Conservation (phyloP, 2,329 filamentous ascomycete species). For the Curvularia spicifera region DNA sequence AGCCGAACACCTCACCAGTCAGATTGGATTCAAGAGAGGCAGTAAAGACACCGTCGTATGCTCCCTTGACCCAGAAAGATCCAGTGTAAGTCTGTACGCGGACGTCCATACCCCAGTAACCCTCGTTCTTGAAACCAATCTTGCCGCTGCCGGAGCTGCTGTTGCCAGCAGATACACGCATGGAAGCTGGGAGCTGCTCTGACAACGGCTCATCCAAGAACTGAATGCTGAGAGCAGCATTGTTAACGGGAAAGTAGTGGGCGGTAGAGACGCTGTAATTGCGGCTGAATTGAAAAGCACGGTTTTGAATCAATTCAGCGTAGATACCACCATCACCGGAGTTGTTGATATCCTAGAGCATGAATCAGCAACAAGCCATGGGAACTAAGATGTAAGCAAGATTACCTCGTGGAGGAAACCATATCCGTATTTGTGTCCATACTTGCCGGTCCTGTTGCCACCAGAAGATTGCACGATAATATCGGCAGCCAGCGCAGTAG, state of each 20-base stretch:
- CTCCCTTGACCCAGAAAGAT: constrained; percentile 58
- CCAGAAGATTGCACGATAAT: constrained; percentile 36
- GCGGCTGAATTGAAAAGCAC: constrained; percentile 67
- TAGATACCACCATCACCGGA: constrained; percentile 76
- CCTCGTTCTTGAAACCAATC: constrained; percentile 58
- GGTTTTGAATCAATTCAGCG: constrained; percentile 72
- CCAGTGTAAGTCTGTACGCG: constrained; percentile 56
- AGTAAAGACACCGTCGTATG: constrained; percentile 47
- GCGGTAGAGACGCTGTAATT: constrained; percentile 33
- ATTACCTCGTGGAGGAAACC: constrained; percentile 43
- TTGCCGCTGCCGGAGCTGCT: constrained; percentile 46
- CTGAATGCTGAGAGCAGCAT: constrained; percentile 48
- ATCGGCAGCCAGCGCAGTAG: constrained; percentile 33
- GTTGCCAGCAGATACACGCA: constrained; percentile 51
- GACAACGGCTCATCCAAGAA: constrained; percentile 52
- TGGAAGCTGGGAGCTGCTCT: constrained; percentile 52
- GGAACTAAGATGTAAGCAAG: neutral
- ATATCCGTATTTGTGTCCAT: constrained; percentile 39
- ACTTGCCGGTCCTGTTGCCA: constrained; percentile 39
- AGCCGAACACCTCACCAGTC: constrained; percentile 52
- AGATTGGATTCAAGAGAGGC: constrained; percentile 51
- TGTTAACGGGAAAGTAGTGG: constrained; percentile 43
- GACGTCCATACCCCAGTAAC: constrained; percentile 61
- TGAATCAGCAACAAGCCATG: constrained; percentile 3
- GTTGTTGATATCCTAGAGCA: constrained; percentile 61